Percentiles rank a stretch among this genome's conserved stretches.
phyloP scores from a whole-genome alignment of 495 filamentous ascomycete genomes.

The Diplogelasinospora grovesii region DNA sequence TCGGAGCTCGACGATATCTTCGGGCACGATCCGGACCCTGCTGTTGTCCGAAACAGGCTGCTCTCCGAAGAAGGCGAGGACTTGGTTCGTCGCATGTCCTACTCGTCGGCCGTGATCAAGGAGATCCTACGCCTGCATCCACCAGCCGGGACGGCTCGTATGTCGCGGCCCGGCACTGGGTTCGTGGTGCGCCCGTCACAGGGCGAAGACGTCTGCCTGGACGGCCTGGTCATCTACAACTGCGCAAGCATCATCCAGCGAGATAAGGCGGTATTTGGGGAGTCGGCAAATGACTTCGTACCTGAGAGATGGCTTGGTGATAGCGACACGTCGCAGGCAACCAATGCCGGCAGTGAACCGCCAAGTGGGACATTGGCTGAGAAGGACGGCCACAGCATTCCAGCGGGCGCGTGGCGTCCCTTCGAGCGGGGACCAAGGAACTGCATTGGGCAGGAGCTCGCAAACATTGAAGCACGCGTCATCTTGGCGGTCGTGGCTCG shows the following conservation, averaged over 20 bases:
- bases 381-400: slow-evolving; percentile 12
- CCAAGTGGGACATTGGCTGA: too few relatives aligned
- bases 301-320: slow-evolving; percentile 59
- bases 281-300: slow-evolving; percentile 50
- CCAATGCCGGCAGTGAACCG: slow-evolving; percentile 18
- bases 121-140: slow-evolving; percentile 45
- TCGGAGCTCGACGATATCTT: slow-evolving; percentile 42
- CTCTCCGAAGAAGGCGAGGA: slow-evolving; percentile 32
- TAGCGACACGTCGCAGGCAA: slow-evolving; percentile 14
- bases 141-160: slow-evolving; percentile 33
- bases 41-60: slow-evolving; percentile 14
- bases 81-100: slow-evolving; percentile 34
- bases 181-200: slow-evolving; percentile 35
- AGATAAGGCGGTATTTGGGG: slow-evolving; percentile 51
- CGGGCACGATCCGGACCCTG: slow-evolving; percentile 20
- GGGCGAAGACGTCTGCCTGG: slow-evolving; percentile 52
- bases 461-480: slow-evolving; percentile 34
- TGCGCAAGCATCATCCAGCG: slow-evolving; percentile 48
- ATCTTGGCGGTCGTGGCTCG: slow-evolving; percentile 33
- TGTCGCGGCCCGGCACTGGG: slow-evolving; percentile 20
- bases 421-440: slow-evolving; percentile 50
- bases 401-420: slow-evolving; percentile 41
- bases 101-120: slow-evolving; percentile 46
- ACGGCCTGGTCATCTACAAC: slow-evolving; percentile 47
- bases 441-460: slow-evolving; percentile 55